These are phyloP conservation scores for Colletotrichum sp. DNA, from an alignment of 2,329 filamentous ascomycete species.

Conservation along the genomic window DNA sequence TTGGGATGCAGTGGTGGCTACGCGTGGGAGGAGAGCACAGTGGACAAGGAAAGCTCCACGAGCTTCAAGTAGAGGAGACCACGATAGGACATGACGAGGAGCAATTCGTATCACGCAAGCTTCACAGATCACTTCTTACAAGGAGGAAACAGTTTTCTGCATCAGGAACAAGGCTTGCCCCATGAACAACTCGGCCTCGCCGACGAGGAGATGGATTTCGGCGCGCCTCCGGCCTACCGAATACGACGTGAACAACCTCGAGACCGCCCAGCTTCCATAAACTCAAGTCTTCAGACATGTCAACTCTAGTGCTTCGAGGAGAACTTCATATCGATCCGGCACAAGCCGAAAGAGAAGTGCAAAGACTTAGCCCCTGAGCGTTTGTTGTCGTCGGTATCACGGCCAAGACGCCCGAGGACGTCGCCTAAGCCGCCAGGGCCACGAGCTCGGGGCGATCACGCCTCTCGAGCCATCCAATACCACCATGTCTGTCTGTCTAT, in stretches of 20 bases:
- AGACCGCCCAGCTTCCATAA: neutral
- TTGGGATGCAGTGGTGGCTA: neutral
- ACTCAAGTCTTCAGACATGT: neutral
- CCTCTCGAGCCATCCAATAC: neutral
- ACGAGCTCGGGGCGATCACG: neutral
- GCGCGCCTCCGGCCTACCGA: neutral
- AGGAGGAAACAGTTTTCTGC: neutral
- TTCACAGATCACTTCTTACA: neutral
- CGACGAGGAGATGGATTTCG: neutral
- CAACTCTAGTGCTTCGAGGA: neutral
- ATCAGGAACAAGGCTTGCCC: neutral
- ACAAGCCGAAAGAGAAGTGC: neutral
- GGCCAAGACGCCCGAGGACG: neutral
- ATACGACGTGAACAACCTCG: neutral
- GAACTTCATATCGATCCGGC: neutral
- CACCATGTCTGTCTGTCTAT: fast-evolving
- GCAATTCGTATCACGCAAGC: neutral
- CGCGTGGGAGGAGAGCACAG: neutral
- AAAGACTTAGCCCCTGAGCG: neutral
- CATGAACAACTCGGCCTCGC: neutral
- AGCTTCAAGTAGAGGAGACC: neutral
- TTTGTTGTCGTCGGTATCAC: neutral
- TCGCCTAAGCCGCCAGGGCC: neutral
- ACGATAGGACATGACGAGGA: neutral
- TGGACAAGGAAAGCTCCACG: too few relatives aligned